Base-by-base conservation (phyloP, 179 eudicot species). In the Silene coronaria region DNA sequence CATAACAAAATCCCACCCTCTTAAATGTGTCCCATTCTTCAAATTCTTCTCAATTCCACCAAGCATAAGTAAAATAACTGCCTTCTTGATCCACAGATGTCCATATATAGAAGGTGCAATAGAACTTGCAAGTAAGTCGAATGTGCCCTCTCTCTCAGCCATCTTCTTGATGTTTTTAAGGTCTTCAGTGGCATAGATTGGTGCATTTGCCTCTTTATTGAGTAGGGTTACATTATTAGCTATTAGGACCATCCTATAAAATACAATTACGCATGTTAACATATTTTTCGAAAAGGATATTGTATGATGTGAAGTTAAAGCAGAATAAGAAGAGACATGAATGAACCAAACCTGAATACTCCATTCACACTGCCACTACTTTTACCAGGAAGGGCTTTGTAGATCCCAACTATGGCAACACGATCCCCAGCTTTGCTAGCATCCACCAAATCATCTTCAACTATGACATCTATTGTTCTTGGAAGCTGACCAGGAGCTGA, bases 401-500 rank as follows among this genome's bases (percentile, higher is more conserved):
- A 96, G 77, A 90, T 86, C 34, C 98, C 99, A 81, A 89, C 96
- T 67, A 96, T 85, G 46, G 97, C 96, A 85, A 96, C 99, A 69
- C 98, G 97, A 70, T 96, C 99, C 74, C 99, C 99, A 45, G 99
- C 98, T 80, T 96, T 96, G 87, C 99, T 93, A 46, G 97, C 79
- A 86, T 96, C 99, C 67, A 96, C 99, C 74, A 96, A 77, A 79
- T 96, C 99, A 80, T 96, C 99, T 84, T 96, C 99, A 65, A 89
- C 92, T 42, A 96, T 88, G 82, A 96, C 76, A 76, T 96, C 99
- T 69, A 96, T 91, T 2, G 97, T 89, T 82, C 99, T 81, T 58
- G 99, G 99, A 75, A 96, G 93, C 87, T 96, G 99, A 34, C 99
- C 99, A 77, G 99, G 98, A 63, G 98, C 99, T 76, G 98, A 88